Percentiles rank a stretch among this genome's conserved stretches.
Evolutionary conservation across 1,284 basidiomycete genomes (phyloP).

Genomic region (Trametes versicolor): DNA sequence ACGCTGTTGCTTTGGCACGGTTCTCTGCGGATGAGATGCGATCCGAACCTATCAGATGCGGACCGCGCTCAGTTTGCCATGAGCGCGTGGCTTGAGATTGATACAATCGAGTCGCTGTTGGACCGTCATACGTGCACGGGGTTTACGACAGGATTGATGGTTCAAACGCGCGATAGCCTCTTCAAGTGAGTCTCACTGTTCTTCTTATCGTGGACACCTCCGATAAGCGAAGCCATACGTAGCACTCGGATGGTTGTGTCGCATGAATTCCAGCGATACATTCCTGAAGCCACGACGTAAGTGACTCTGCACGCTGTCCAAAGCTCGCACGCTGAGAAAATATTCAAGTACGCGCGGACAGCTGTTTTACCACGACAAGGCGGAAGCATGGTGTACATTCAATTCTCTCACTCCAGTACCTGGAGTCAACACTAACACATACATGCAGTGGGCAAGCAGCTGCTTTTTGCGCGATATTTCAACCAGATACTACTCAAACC

Average conservation of each 20-base stretch:
- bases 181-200: constrained; percentile 65
- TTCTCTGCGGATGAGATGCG: constrained; percentile 66
- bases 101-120: constrained; percentile 68
- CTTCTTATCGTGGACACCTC: background rate
- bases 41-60: constrained; percentile 49
- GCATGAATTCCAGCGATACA: constrained; percentile 71
- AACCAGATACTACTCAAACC: constrained; percentile 6
- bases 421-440: background rate
- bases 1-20: constrained; percentile 73
- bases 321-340: background rate
- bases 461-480: constrained; percentile 64
- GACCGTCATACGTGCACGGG: constrained; percentile 70
- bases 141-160: constrained; percentile 72
- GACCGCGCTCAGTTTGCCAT: constrained; percentile 70
- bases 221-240: background rate
- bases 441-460: constrained; percentile 64
- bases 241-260: constrained; percentile 78
- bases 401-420: constrained; percentile 2
- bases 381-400: constrained; percentile 75
- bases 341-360: constrained; percentile 29
- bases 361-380: constrained; percentile 67
- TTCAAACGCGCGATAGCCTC: constrained; percentile 72
- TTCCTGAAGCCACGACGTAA: constrained; percentile 67
- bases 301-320: constrained; percentile 36
- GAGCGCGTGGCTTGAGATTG: constrained; percentile 75